Conservation (phyloP, 2,329 filamentous ascomycete genomes). For the Bipolaris oryzae region DNA sequence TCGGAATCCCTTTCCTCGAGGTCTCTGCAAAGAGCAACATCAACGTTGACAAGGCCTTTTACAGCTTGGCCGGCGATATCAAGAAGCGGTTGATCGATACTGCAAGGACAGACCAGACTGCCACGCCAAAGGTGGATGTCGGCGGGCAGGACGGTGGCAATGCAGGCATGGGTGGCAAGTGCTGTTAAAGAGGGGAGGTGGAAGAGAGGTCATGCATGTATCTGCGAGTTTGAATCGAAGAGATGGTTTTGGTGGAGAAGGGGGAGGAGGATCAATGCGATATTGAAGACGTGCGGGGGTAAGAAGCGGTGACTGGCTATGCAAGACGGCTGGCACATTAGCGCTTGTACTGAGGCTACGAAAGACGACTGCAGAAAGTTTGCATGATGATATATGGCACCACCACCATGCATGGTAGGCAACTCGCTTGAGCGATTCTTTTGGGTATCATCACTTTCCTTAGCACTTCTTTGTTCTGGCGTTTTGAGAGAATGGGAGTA, state of each 20-base stretch:
- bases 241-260: background rate
- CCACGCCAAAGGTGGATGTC: constrained; percentile 42
- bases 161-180: constrained; percentile 47
- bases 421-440: constrained; percentile 5
- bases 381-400: constrained; percentile 12
- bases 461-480: constrained; percentile 7
- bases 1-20: constrained; percentile 97
- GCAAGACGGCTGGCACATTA: background rate
- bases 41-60: constrained; percentile 99
- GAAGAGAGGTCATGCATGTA: background rate
- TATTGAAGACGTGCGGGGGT: background rate
- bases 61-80: constrained; percentile 91
- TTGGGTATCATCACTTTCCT: constrained; percentile 14
- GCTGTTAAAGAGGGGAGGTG: constrained; percentile 35
- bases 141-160: constrained; percentile 34
- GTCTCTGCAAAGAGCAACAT: constrained; percentile 99
- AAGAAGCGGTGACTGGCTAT: constrained; percentile 2
- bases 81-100: constrained; percentile 98
- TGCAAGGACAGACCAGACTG: constrained; percentile 69
- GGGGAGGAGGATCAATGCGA: background rate
- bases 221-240: background rate
- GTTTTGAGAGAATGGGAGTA: constrained; percentile 15
- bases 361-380: constrained; percentile 1
- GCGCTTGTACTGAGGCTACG: constrained; percentile 7
- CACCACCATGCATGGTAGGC: constrained; percentile 3